Evolutionary conservation across 371 early-diverging fungal species (phyloP).

Genomic region (Mucor plumbeus): DNA sequence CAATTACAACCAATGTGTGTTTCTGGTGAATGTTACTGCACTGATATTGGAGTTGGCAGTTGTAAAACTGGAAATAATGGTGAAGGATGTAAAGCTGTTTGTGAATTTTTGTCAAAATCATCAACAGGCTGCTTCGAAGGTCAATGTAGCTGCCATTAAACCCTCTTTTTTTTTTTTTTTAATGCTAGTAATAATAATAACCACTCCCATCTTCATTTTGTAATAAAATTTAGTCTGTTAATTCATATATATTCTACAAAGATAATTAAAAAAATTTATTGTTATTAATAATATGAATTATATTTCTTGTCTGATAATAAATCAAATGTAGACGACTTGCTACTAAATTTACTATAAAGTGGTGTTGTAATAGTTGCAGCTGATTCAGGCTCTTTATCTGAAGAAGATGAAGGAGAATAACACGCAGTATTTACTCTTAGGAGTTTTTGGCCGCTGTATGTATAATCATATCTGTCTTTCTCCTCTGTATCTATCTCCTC

Average conservation of each 20-base stretch:
- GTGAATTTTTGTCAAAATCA: conserved; percentile 18
- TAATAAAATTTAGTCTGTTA: not conserved
- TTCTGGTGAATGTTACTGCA: conserved; percentile 28
- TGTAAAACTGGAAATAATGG: conserved; percentile 23
- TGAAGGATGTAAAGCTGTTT: conserved; percentile 28
- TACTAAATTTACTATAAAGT: conserved; percentile 9
- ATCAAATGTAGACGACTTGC: conserved; percentile 7
- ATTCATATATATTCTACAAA: too few species aligned
- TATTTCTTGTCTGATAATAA: not conserved
- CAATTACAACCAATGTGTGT: conserved; percentile 38
- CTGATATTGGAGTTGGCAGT: conserved; percentile 30
- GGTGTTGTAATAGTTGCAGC: conserved; percentile 4
- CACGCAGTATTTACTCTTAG: conserved; percentile 1
- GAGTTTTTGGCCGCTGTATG: not conserved
- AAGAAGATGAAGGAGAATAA: conserved; percentile 3
- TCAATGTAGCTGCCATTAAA: conserved; percentile 24
- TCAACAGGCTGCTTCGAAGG: conserved; percentile 22
- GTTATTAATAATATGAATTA: conserved; percentile 1
- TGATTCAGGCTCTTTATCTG: conserved; percentile 3
- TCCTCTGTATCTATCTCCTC: not conserved
- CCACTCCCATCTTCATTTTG: not conserved
- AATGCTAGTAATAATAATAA: not conserved
- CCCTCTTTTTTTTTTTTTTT: not conserved
- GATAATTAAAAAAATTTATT: too few species aligned
- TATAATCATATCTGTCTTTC: not conserved